These are phyloP conservation scores for Trichoderma gracile DNA, from an alignment of 2,329 filamentous ascomycete genomes.

Conservation along the genomic window DNA sequence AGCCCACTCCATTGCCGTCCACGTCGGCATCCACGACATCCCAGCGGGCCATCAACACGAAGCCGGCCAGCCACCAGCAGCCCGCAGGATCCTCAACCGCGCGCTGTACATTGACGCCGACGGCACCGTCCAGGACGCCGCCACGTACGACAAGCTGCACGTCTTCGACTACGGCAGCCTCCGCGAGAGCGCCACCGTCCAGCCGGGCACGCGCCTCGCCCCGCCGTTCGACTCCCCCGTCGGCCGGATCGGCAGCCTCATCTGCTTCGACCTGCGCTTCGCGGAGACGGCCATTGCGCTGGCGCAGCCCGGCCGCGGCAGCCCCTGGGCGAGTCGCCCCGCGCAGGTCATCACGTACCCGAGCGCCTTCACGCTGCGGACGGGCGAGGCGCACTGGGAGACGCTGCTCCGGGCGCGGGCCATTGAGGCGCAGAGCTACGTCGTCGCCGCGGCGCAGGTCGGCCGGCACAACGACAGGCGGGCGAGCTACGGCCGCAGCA, in stretches of 20 bases:
- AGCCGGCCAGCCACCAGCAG: slow-evolving; percentile 16
- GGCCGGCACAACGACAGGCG: slow-evolving; percentile 74
- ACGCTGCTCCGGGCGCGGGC: slow-evolving; percentile 74
- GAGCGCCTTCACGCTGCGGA: slow-evolving; percentile 85
- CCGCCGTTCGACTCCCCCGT: slow-evolving; percentile 71
- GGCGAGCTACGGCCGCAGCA: slow-evolving; percentile 79
- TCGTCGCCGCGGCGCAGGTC: slow-evolving; percentile 79
- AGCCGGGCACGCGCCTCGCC: slow-evolving; percentile 64
- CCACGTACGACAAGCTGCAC: slow-evolving; percentile 82
- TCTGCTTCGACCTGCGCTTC: slow-evolving; percentile 91
- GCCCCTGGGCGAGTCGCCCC: slow-evolving; percentile 37
- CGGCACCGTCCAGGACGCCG: slow-evolving; percentile 45
- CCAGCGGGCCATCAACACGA: not conserved
- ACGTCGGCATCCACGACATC: slow-evolving; percentile 85
- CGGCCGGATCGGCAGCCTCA: slow-evolving; percentile 74
- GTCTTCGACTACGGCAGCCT: slow-evolving; percentile 72
- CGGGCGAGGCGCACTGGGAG: slow-evolving; percentile 85
- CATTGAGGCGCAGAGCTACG: slow-evolving; percentile 85
- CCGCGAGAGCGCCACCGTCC: slow-evolving; percentile 59
- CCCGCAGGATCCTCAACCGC: slow-evolving; percentile 50
- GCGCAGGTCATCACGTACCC: slow-evolving; percentile 84
- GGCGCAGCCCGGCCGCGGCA: slow-evolving; percentile 44
- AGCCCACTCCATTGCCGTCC: slow-evolving; percentile 66
- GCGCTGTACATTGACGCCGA: slow-evolving; percentile 52
- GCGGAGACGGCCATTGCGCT: slow-evolving; percentile 72